Base-by-base conservation (phyloP, 192 early-diverging fungal species). In the Phycomyces blakesleeanus region DNA sequence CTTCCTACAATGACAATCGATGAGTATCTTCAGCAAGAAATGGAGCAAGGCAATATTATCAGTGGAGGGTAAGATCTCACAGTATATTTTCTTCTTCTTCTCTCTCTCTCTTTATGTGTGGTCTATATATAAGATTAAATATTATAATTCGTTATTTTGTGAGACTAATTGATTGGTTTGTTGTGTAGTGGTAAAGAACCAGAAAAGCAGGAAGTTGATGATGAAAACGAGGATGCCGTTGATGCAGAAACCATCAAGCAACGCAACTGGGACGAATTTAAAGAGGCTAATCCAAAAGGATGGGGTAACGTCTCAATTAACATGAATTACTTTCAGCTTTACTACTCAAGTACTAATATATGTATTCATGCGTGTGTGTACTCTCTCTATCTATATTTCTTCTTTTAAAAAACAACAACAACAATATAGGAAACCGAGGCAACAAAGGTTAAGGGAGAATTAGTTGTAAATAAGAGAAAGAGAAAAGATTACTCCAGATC, bases 1-100 rank as follows among this genome's bases (percentile, higher is more conserved):
- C 64, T 99, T 60, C 97, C 97, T 7, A 97, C 96, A 5, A 98
- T 99, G 96, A 83, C 92, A 0, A 85, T 99, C 51, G 97, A 99
- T 49, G 91, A 98, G 75, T 99, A 95, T 64, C 64, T 98, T 60
- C 81, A 92, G 51, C 82, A 85, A 54, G 94, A 99, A 73, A 77
- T 83, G 59, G 85, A 89, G 64, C 82, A 92, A 5, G 97, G 97
- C 5, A 93, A 93, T 59, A 85, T 98, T 29, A 85, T 99, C 41
- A 80, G 76, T 21, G 97, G 97, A 61, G 89, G 89, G 85, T 85
- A 79, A 66, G n/a, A n/a, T n/a, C n/a, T n/a, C n/a, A n/a, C n/a
- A n/a, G n/a, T n/a, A n/a, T n/a, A n/a, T n/a, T n/a, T n/a, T n/a
- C n/a, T n/a, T n/a, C n/a, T n/a, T n/a, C n/a, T n/a, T n/a, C n/a